A percentile compares a stretch with the other conserved stretches of the same genome.
phyloP scores from a whole-genome alignment of 441 rosid genomes.

The Brassica hybrid region DNA sequence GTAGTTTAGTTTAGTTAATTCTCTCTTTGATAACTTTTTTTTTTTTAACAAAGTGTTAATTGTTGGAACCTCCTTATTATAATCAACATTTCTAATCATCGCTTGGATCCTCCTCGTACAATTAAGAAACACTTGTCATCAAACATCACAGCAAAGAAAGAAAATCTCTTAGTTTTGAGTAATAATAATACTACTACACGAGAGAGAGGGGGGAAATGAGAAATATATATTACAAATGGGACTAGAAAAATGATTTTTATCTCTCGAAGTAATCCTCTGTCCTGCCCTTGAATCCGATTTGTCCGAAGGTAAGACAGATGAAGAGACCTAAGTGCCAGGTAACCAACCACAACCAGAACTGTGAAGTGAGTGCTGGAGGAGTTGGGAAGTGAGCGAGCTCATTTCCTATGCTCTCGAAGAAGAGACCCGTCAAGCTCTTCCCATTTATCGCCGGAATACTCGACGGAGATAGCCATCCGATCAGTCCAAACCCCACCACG shows the following conservation, averaged over 20 bases:
- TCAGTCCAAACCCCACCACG: slow-evolving; percentile 86
- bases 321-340: slow-evolving; percentile 87
- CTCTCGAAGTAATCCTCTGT: slow-evolving; percentile 70
- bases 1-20: slow-evolving; percentile 14
- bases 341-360: slow-evolving; percentile 84
- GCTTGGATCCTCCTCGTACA: too few species aligned
- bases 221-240: slow-evolving; percentile 15
- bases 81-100: not conserved
- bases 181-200: slow-evolving; percentile 6
- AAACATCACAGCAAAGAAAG: slow-evolving; percentile 31
- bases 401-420: too few species aligned
- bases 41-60: slow-evolving; percentile 28
- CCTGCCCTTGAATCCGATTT: slow-evolving; percentile 96
- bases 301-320: slow-evolving; percentile 87
- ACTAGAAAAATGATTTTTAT: not conserved
- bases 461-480: slow-evolving; percentile 92
- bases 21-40: slow-evolving; percentile 18
- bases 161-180: slow-evolving; percentile 21
- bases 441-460: slow-evolving; percentile 83
- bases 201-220: not conserved
- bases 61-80: not conserved
- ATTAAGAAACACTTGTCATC: not conserved
- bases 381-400: too few species aligned
- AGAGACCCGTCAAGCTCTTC: slow-evolving; percentile 72
- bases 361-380: slow-evolving; percentile 12